Percentiles rank a stretch among this genome's conserved stretches.
These are phyloP conservation scores for Trichoderma polysporum DNA, from an alignment of 2,329 filamentous ascomycete genomes.

Conservation along the genomic window DNA sequence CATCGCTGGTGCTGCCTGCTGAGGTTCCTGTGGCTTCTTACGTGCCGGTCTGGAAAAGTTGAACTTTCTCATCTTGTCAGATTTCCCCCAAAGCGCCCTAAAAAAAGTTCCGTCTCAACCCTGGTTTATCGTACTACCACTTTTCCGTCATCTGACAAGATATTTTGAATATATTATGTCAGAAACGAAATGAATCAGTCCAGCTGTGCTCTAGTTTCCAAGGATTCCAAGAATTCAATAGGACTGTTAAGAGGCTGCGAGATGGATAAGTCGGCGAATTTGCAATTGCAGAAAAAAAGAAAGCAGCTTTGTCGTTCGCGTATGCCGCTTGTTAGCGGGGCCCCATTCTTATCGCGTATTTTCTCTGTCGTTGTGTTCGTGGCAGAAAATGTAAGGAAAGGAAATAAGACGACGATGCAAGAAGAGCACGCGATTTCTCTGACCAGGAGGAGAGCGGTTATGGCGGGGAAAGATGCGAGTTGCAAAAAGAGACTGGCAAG, in stretches of 20 bases:
- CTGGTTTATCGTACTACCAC: slow-evolving; percentile 3
- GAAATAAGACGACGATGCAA: not conserved
- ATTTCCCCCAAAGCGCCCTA: slow-evolving; percentile 1
- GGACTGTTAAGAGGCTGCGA: not conserved
- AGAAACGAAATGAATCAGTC: not conserved
- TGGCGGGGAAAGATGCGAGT: slow-evolving; percentile 15
- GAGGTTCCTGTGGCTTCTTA: slow-evolving; percentile 40
- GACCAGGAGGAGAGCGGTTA: not conserved
- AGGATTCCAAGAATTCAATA: not conserved
- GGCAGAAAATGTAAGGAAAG: not conserved
- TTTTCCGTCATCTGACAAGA: slow-evolving; percentile 13
- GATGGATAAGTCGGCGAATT: not conserved
- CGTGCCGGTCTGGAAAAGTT: slow-evolving; percentile 50
- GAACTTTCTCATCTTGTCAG: slow-evolving; percentile 45
- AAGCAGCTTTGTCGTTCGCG: not conserved
- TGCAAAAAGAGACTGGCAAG: slow-evolving; percentile 14
- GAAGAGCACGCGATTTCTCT: not conserved
- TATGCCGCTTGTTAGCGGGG: slow-evolving; percentile 12
- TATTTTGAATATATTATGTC: not conserved
- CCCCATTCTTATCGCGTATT: slow-evolving; percentile 3
- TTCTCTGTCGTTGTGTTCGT: not conserved
- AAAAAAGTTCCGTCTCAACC: slow-evolving; percentile 17
- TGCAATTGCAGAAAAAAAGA: not conserved
- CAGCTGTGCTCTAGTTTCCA: not conserved
- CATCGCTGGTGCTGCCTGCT: slow-evolving; percentile 31